Evolutionary conservation across 2,329 filamentous ascomycete genomes (phyloP).

Genomic region (Colletotrichum phormii): DNA sequence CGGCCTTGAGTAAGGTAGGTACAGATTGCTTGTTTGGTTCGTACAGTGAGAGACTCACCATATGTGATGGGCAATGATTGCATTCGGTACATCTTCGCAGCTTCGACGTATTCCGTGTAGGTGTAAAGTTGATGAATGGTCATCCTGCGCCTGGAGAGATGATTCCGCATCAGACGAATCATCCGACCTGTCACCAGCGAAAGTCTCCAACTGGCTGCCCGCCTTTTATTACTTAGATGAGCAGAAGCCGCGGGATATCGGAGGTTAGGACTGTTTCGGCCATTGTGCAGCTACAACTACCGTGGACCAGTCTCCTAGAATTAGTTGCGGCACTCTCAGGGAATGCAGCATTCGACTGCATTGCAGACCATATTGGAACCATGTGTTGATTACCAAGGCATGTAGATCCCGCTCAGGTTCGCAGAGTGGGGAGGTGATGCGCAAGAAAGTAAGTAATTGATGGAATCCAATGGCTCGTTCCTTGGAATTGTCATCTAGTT

Average conservation of each 20-base stretch:
- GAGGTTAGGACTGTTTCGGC: neutral
- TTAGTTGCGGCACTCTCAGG: neutral
- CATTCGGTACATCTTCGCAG: neutral
- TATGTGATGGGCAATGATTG: neutral
- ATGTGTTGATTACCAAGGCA: neutral
- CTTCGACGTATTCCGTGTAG: neutral
- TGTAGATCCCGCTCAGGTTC: neutral
- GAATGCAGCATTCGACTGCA: neutral
- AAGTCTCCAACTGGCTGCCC: neutral
- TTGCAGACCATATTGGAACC: neutral
- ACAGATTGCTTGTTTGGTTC: no score
- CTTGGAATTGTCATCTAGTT: conserved; percentile 55
- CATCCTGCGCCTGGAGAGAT: neutral
- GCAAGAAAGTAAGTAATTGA: conserved; percentile 13
- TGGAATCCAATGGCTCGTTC: conserved; percentile 36
- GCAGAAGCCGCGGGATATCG: neutral
- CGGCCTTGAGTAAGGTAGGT: neutral
- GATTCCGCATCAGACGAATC: neutral
- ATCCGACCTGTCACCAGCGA: neutral
- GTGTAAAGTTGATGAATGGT: neutral
- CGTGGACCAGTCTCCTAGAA: neutral
- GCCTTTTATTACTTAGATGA: neutral
- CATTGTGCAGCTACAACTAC: neutral
- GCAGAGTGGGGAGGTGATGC: neutral
- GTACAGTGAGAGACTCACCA: no score